phyloP scores from a whole-genome alignment of 345 rosid genomes.

The Citrus australasica region DNA sequence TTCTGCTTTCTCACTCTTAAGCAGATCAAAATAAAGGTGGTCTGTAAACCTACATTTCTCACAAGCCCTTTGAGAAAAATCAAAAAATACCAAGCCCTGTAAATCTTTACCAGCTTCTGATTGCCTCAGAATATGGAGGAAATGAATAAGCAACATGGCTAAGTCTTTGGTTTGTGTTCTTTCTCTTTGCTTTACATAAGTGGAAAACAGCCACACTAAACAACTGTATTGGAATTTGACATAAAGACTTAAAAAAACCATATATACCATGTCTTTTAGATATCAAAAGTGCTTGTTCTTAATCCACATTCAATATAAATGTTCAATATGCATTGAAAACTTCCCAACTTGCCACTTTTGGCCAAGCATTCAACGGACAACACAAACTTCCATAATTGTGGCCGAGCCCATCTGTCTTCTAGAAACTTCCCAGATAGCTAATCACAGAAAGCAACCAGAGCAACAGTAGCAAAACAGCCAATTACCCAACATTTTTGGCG shows the following conservation, averaged over 20 bases:
- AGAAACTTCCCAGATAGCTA: background rate
- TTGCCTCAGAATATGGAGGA: background rate
- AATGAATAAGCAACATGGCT: background rate
- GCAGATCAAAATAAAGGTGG: background rate
- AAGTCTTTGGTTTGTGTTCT: background rate
- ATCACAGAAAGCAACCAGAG: too few species aligned
- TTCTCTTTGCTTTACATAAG: background rate
- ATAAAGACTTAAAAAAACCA: background rate
- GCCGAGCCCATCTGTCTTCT: background rate
- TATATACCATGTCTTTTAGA: background rate
- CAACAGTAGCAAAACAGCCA: too few species aligned
- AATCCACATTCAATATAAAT: background rate
- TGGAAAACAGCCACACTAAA: background rate
- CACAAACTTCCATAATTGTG: background rate
- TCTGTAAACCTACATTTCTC: background rate
- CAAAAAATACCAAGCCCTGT: background rate
- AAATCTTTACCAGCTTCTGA: background rate
- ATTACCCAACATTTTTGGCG: too few species aligned
- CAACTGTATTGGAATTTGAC: background rate
- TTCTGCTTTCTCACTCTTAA: background rate
- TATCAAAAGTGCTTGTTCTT: too few species aligned
- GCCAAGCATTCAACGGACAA: background rate
- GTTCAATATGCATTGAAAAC: background rate
- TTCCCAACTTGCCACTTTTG: background rate
- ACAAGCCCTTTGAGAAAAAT: background rate